phyloP scores from a whole-genome alignment of 257 asterid species.

The Lavandula angustifolia region DNA sequence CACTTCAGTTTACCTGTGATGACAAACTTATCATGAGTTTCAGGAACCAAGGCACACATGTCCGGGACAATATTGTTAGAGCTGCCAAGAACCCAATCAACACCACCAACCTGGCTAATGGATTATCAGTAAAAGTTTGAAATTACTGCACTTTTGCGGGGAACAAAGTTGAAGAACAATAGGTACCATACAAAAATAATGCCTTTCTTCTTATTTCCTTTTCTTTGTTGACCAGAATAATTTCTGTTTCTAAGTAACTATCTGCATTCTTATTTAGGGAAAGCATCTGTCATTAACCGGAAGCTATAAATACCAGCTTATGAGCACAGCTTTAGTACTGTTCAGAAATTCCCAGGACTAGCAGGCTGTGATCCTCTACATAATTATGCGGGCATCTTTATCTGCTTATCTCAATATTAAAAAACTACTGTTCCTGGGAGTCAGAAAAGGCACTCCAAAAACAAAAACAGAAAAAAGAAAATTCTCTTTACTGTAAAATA shows the following conservation, averaged over 20 bases:
- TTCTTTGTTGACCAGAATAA: neutral
- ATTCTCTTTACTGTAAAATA: neutral
- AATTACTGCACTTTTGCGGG: conserved; percentile 2
- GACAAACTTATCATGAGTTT: conserved; percentile 98
- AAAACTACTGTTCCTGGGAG: conserved; percentile 8
- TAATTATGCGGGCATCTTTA: neutral
- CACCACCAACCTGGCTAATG: conserved; percentile 88
- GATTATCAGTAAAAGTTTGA: conserved; percentile 47
- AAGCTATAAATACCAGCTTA: conserved; percentile 3
- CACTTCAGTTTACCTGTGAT: conserved; percentile 65
- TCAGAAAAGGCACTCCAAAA: neutral
- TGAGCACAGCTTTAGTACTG: neutral
- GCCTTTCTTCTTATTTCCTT: neutral
- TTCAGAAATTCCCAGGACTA: neutral
- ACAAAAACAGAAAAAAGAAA: neutral
- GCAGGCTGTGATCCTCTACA: neutral
- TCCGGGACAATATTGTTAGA: conserved; percentile 75
- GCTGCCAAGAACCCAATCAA: conserved; percentile 83
- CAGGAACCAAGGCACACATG: conserved; percentile 96
- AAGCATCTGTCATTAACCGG: neutral
- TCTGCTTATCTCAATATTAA: conserved; percentile 9
- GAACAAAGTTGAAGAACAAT: neutral
- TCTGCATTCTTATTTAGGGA: neutral
- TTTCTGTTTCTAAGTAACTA: neutral
- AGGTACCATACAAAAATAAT: neutral